Evolutionary conservation across 345 rosid species (phyloP).

Genomic region (Brassica incana): DNA sequence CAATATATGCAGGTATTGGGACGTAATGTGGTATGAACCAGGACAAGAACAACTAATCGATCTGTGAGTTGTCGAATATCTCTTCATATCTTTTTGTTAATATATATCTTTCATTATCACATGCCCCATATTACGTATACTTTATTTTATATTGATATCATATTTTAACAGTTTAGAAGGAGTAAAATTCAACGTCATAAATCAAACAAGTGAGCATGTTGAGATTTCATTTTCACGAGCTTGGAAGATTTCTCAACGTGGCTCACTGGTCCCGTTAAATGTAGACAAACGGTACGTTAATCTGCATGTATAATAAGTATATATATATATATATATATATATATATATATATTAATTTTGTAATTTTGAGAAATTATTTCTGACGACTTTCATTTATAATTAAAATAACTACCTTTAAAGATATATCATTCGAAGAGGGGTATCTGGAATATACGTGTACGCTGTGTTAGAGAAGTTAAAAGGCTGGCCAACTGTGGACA

Average conservation of each 20-base stretch:
- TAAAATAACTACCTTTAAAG: conserved; percentile 36
- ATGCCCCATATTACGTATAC: background rate
- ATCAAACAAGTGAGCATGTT: conserved; percentile 48
- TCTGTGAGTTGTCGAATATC: conserved; percentile 20
- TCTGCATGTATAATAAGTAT: background rate
- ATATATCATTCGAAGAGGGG: conserved; percentile 65
- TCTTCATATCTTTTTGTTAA: background rate
- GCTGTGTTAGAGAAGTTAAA: conserved; percentile 59
- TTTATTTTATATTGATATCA: conserved; percentile 5
- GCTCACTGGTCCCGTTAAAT: conserved; percentile 55
- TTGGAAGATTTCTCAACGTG: conserved; percentile 46
- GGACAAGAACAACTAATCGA: conserved; percentile 43
- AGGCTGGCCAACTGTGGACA: conserved; percentile 81
- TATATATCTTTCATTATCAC: background rate
- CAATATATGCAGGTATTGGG: conserved; percentile 65
- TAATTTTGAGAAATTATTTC: background rate
- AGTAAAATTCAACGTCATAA: conserved; percentile 44
- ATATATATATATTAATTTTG: background rate
- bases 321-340: background rate
- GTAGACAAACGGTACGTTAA: conserved; percentile 66
- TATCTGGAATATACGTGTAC: conserved; percentile 66
- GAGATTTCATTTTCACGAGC: conserved; percentile 66
- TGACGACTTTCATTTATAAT: background rate
- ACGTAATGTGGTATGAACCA: conserved; percentile 65
- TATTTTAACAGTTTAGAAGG: conserved; percentile 49